Evolutionary conservation across 768 basidiomycete genomes (phyloP).

Genomic region (Xerocomellus amylosporus): DNA sequence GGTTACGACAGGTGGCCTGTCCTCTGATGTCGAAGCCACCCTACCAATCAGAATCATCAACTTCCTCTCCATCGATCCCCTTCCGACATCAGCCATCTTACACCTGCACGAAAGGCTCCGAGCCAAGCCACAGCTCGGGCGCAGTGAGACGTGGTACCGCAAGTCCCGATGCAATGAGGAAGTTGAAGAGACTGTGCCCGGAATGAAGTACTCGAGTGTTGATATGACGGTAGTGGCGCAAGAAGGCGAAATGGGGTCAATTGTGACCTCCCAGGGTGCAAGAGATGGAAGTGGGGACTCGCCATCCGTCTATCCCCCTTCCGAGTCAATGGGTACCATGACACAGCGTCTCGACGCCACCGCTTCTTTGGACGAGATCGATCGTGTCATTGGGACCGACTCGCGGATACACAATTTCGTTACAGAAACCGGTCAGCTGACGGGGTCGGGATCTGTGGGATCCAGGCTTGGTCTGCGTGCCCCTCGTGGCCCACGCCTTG

Average conservation of each 20-base stretch:
- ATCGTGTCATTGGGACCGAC: constrained; percentile 21
- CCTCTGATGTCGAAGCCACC: constrained; percentile 63
- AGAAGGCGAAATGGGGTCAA: constrained; percentile 10
- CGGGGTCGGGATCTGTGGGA: constrained; percentile 14
- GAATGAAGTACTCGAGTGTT: constrained; percentile 30
- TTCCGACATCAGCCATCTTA: constrained; percentile 42
- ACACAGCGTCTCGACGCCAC: constrained; percentile 13
- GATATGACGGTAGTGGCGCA: constrained; percentile 30
- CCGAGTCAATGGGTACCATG: constrained; percentile 26
- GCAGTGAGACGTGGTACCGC: constrained; percentile 30
- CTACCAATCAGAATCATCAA: constrained; percentile 78
- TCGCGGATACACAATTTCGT: constrained; percentile 26
- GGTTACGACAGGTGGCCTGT: constrained; percentile 54
- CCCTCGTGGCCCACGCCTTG: constrained; percentile 22
- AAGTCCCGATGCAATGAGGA: constrained; percentile 23
- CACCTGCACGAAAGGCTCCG: constrained; percentile 19
- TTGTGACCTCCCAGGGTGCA: constrained; percentile 8
- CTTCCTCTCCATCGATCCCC: constrained; percentile 84
- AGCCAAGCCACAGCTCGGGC: constrained; percentile 24
- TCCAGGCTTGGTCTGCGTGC: constrained; percentile 17
- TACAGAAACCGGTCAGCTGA: constrained; percentile 19
- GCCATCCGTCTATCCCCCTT: constrained; percentile 25
- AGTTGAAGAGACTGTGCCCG: constrained; percentile 29
- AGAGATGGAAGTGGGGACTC: constrained; percentile 18
- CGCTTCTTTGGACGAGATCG: constrained; percentile 29